These are phyloP conservation scores for Phytophthora chlamydospora DNA, from an alignment of 352 stramenopile genomes.

Conservation along the genomic window DNA sequence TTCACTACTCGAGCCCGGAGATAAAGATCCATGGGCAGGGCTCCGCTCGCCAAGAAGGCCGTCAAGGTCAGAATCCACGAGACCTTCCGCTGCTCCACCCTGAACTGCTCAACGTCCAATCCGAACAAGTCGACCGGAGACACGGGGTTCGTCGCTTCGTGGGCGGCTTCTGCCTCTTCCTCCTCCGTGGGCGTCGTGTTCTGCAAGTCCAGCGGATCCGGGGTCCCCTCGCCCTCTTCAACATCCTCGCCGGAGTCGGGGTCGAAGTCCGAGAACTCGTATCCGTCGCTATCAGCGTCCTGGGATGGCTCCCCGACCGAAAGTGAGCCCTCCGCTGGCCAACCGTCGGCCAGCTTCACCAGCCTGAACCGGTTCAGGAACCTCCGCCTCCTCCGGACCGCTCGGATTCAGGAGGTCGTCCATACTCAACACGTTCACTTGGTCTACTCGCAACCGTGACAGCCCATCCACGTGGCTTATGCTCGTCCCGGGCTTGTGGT, in stretches of 20 bases:
- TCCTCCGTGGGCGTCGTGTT: no score
- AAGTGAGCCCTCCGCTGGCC: no score
- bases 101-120: background rate
- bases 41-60: background rate
- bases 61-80: slow-evolving; percentile 1
- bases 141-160: background rate
- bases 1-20: background rate
- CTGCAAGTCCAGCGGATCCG: no score
- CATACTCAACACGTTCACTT: no score
- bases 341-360: no score
- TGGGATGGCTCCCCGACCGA: no score
- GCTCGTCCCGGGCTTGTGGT: no score
- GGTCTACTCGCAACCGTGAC: background rate
- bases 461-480: no score
- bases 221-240: background rate
- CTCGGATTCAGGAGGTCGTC: no score
- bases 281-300: background rate
- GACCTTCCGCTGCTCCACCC: background rate
- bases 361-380: no score
- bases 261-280: background rate
- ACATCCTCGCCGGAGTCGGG: background rate
- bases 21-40: slow-evolving; percentile 1
- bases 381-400: no score
- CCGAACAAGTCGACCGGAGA: background rate
- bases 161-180: no score